Evolutionary conservation across 805 yeast genomes (phyloP).

Genomic region (Candida michaelii): DNA sequence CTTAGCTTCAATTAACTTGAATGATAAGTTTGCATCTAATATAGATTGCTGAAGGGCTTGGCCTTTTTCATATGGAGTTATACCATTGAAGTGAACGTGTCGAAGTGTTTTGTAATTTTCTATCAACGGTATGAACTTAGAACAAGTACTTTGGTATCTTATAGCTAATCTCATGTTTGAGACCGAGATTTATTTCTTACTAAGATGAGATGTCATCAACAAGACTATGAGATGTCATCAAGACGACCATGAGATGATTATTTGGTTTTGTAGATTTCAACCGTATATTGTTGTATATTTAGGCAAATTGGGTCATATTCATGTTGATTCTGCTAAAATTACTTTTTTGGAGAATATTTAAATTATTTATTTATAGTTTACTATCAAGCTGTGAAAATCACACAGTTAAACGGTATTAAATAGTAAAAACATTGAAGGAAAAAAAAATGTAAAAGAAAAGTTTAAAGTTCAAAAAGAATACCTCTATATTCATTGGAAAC

Average conservation of each 20-base stretch:
- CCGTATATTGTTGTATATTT: too few species aligned
- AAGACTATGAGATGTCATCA: too few species aligned
- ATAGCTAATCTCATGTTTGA: background rate
- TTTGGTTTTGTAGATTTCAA: too few species aligned
- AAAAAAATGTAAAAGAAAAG: background rate
- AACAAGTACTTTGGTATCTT: slow-evolving; percentile 15
- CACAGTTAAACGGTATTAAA: too few species aligned
- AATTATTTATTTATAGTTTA: background rate
- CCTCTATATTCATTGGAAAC: too few species aligned
- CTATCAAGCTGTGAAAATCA: background rate
- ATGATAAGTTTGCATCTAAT: slow-evolving; percentile 55
- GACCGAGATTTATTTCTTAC: too few species aligned
- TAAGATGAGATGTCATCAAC: too few species aligned
- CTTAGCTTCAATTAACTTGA: slow-evolving; percentile 52
- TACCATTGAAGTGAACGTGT: slow-evolving; percentile 44
- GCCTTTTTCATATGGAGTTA: slow-evolving; percentile 46
- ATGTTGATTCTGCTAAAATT: background rate
- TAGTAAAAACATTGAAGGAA: too few species aligned
- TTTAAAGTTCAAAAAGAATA: background rate
- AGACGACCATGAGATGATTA: too few species aligned
- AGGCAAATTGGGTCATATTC: too few species aligned
- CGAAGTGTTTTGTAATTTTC: slow-evolving; percentile 36
- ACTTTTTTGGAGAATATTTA: background rate
- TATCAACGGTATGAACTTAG: slow-evolving; percentile 30
- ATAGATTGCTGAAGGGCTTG: slow-evolving; percentile 55